phyloP scores from a whole-genome alignment of 768 basidiomycete species.

The Vararia minispora region DNA sequence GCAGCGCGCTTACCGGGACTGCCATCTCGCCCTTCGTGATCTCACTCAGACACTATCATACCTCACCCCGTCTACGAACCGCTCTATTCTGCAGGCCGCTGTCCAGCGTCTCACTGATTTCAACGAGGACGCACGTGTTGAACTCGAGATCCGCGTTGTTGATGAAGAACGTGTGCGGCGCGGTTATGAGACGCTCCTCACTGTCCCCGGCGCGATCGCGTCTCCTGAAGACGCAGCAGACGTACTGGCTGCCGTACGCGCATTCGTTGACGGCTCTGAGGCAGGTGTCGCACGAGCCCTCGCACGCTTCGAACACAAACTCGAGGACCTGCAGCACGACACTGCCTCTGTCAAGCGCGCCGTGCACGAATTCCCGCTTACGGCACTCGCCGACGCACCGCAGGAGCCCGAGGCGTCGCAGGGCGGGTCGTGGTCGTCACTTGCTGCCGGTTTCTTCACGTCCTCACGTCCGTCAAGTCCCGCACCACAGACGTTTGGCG shows the following conservation, averaged over 20 bases:
- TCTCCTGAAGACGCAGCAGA: slow-evolving; percentile 22
- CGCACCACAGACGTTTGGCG: slow-evolving; percentile 51
- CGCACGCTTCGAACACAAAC: slow-evolving; percentile 41
- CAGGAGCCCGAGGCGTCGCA: slow-evolving; percentile 7
- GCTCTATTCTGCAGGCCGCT: slow-evolving; percentile 34
- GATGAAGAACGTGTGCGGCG: slow-evolving; percentile 57
- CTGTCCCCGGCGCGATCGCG: slow-evolving; percentile 38
- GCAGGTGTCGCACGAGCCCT: slow-evolving; percentile 32
- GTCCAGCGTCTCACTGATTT: slow-evolving; percentile 60
- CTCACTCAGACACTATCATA: slow-evolving; percentile 30
- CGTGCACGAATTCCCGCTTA: slow-evolving; percentile 31
- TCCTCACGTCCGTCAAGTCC: slow-evolving; percentile 31
- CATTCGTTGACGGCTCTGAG: slow-evolving; percentile 47
- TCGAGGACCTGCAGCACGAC: slow-evolving; percentile 69
- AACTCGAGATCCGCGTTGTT: slow-evolving; percentile 66
- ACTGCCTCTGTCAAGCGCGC: slow-evolving; percentile 56
- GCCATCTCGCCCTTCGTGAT: slow-evolving; percentile 52
- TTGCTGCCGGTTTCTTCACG: slow-evolving; percentile 46
- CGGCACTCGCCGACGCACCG: slow-evolving; percentile 8
- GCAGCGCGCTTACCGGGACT: slow-evolving; percentile 56
- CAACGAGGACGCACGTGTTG: slow-evolving; percentile 71
- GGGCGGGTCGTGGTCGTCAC: slow-evolving; percentile 28
- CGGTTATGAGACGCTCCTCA: slow-evolving; percentile 61
- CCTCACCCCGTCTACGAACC: slow-evolving; percentile 12
- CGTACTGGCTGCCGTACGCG: slow-evolving; percentile 38